Base-by-base conservation (phyloP, 371 early-diverging fungal genomes). In the Vairimorpha necatrix region DNA sequence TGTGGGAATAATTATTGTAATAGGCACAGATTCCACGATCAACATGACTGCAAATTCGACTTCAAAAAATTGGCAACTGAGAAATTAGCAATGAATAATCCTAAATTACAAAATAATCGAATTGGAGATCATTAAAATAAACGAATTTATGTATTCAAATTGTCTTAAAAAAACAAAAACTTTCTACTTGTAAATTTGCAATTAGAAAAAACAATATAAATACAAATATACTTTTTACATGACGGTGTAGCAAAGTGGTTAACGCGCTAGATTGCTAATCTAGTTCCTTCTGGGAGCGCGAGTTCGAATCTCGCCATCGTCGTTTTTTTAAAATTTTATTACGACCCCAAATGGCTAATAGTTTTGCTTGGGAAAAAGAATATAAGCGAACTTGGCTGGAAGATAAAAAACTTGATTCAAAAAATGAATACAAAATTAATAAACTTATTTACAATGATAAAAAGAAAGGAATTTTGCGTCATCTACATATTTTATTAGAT, bases 211-310 rank as follows among this genome's bases (percentile, higher is more conserved):
- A n/a, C n/a, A n/a, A n/a, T n/a, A n/a, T n/a, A n/a, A n/a, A n/a
- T n/a, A n/a, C n/a, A n/a, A n/a, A n/a, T n/a, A n/a, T n/a, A n/a
- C n/a, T n/a, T n/a, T n/a, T n/a, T n/a, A n/a, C n/a, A 54, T 76
- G 87, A 76, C 86, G 69, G 69, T 82, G 86, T 89, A 89, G 89
- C 88, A 87, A 89, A 90, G 89, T 89, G 90, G 90, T 90, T 90
- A 90, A 88, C 88, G 88, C 89, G 90, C 82, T 85, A 87, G 87
- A 88, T 89, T 90, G 90, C 90, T 90, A 90, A 89, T 88, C 87
- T 87, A 85, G 86, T 89, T 82, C 86, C 88, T 88, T 89, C 79
- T 87, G 88, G 88, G 86, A 76, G 88, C 90, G 87, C 86, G 89
- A 87, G 89, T 89, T 89, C 90, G 89, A 89, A 89, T 89, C 90